These are phyloP conservation scores for Nicotiana benthamiana DNA, from an alignment of 257 asterid species.

Conservation along the genomic window DNA sequence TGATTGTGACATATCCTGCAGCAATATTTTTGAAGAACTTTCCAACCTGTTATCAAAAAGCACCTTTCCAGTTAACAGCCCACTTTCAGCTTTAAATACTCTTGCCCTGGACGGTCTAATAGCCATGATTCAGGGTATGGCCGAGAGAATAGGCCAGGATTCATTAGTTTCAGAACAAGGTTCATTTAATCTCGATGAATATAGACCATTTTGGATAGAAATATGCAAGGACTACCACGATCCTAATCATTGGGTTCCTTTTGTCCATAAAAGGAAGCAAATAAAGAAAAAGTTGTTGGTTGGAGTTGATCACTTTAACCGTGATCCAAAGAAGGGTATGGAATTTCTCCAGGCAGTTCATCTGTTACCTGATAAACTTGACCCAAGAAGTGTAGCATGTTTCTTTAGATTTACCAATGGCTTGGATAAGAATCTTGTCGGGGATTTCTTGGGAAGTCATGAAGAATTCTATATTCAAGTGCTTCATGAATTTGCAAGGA, in stretches of 20 bases:
- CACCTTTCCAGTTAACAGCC: conserved; percentile 88
- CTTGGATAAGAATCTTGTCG: conserved; percentile 68
- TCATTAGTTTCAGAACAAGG: conserved; percentile 33
- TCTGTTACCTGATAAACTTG: conserved; percentile 67
- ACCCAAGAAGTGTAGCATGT: conserved; percentile 65
- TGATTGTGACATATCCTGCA: conserved; percentile 83
- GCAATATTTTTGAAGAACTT: conserved; percentile 75
- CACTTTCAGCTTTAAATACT: conserved; percentile 71
- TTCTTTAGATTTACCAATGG: conserved; percentile 74
- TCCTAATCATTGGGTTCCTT: conserved; percentile 76
- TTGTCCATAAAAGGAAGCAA: conserved; percentile 57
- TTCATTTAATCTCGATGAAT: conserved; percentile 37
- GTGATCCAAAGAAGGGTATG: conserved; percentile 77
- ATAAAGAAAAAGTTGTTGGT: conserved; percentile 66
- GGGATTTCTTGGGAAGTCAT: conserved; percentile 82
- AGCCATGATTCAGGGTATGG: conserved; percentile 79
- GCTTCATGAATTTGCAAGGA: conserved; percentile 77
- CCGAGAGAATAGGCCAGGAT: conserved; percentile 62
- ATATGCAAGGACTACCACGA: conserved; percentile 54
- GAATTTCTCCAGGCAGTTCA: conserved; percentile 65
- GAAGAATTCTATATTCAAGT: conserved; percentile 80
- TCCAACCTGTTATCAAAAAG: conserved; percentile 76
- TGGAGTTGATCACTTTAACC: conserved; percentile 86
- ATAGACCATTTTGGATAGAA: conserved; percentile 64
- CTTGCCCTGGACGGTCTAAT: conserved; percentile 91